Evolutionary conservation across 1,284 basidiomycete species (phyloP), one percentile per base, ranked within the genome.

Genomic region (Rhodotorula sp.): DNA sequence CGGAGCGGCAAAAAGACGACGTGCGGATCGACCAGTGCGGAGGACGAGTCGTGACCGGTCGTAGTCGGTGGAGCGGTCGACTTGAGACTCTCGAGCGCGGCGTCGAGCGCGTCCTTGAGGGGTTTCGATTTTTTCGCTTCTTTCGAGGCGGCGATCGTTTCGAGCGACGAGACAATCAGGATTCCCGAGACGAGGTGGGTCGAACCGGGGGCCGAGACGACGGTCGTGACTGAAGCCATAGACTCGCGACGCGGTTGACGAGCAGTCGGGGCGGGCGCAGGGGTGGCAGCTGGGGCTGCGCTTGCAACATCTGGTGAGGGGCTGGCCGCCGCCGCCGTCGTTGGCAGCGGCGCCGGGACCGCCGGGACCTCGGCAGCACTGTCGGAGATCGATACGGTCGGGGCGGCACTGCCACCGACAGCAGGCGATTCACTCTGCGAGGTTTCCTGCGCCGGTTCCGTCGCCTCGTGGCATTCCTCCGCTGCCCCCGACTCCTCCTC

Each of bases 1-100:
- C 92, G 87, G 66, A 98, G 85, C 21, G 95, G 93, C 79, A 95
- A 92, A 78, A 98, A 93, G 66, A 97, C 91, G 79, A 93, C 90
- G 71, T 91, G 91, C 75, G 82, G 81, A 54, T 78, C 76, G 72
- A 77, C 62, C 18, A 71, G 71, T 15, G 71, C 60, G 1, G 54
- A 62, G n/a, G n/a, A n/a, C 19, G 63, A 52, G 2, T 69, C 52
- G 18, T 16, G 26, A 21, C 64, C 69, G 26, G 62, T 67, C 50
- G 67, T n/a, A n/a, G n/a, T n/a, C n/a, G 67, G 6, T 58, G 78
- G 77, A 64, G 82, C 83, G 60, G 90, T 88, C 45, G 85, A 84
- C 77, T 88, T 88, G 79, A 95, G 87, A 80, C 94, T 86, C 64
- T 93, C 91, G 74, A 97, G 82, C 2, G 95, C 94, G 67, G 85